These are phyloP conservation scores for Irpex lacteus DNA, from an alignment of 1,284 basidiomycete species.

Conservation along the genomic window DNA sequence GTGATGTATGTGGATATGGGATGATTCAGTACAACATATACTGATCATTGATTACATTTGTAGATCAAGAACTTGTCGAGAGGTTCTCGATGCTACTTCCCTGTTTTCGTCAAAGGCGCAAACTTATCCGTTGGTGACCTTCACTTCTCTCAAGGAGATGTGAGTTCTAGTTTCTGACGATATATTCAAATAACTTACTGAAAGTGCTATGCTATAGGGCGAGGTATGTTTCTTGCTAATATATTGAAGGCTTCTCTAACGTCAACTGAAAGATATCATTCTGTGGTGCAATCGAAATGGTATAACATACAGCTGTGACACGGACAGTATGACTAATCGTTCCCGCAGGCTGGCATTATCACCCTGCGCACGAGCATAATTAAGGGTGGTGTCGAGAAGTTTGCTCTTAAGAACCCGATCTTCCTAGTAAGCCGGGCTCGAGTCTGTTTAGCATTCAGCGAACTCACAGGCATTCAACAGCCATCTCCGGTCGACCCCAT, in stretches of 20 bases:
- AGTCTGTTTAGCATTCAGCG: neutral
- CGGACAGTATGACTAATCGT: constrained; percentile 5
- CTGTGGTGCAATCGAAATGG: constrained; percentile 82
- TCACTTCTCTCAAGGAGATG: constrained; percentile 82
- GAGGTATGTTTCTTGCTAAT: constrained; percentile 35
- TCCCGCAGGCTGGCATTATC: constrained; percentile 64
- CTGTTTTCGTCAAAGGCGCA: constrained; percentile 75
- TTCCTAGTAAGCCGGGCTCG: constrained; percentile 48
- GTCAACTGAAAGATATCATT: constrained; percentile 50
- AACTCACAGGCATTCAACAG: constrained; percentile 25
- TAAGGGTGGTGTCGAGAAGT: constrained; percentile 74
- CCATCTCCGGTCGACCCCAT: constrained; percentile 75
- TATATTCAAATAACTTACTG: neutral
- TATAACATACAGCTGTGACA: constrained; percentile 19
- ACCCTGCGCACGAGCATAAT: constrained; percentile 75
- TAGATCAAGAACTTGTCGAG: constrained; percentile 76
- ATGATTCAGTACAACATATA: neutral
- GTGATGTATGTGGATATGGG: constrained; percentile 51
- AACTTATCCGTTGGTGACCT: constrained; percentile 79
- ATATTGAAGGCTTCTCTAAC: constrained; percentile 1
- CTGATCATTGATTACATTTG: neutral
- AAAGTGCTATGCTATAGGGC: constrained; percentile 38
- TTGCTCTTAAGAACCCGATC: constrained; percentile 73
- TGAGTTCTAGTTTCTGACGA: constrained; percentile 26
- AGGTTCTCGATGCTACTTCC: constrained; percentile 73